A percentile compares a stretch with the other conserved stretches of the same genome.
phyloP scores from a whole-genome alignment of 352 stramenopile species.

The Phytophthora multivora region DNA sequence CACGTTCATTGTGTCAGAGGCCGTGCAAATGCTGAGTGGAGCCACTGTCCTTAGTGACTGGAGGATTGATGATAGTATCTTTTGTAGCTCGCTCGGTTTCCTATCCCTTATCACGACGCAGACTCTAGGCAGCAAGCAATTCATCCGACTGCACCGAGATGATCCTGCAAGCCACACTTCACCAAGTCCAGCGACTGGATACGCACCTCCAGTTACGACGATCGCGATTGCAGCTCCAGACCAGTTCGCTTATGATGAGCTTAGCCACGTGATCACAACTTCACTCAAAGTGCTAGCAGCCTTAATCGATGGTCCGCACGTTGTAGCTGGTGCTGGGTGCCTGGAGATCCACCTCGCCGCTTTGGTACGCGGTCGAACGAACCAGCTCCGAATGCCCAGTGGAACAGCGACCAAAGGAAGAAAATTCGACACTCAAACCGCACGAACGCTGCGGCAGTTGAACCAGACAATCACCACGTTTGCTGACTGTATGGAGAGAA shows the following conservation, averaged over 20 bases:
- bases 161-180: neutral
- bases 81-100: constrained; percentile 37
- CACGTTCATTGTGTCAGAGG: constrained; percentile 29
- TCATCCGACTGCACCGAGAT: constrained; percentile 39
- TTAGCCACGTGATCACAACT: constrained; percentile 43
- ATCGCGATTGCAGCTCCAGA: constrained; percentile 41
- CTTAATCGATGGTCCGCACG: constrained; percentile 45
- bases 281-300: constrained; percentile 44
- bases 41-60: constrained; percentile 54
- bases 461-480: constrained; percentile 33
- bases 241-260: constrained; percentile 49
- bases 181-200: neutral
- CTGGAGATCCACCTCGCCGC: constrained; percentile 53
- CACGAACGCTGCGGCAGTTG: constrained; percentile 36
- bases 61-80: constrained; percentile 25
- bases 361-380: constrained; percentile 36
- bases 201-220: constrained; percentile 43
- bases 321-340: constrained; percentile 55
- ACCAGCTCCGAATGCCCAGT: constrained; percentile 24
- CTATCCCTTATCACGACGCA: constrained; percentile 46
- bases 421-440: constrained; percentile 7
- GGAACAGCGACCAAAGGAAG: neutral
- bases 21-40: constrained; percentile 56
- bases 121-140: constrained; percentile 39
- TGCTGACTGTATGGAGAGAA: constrained; percentile 29